Conservation (phyloP, 805 yeast genomes). For the Yueomyces sinensis region DNA sequence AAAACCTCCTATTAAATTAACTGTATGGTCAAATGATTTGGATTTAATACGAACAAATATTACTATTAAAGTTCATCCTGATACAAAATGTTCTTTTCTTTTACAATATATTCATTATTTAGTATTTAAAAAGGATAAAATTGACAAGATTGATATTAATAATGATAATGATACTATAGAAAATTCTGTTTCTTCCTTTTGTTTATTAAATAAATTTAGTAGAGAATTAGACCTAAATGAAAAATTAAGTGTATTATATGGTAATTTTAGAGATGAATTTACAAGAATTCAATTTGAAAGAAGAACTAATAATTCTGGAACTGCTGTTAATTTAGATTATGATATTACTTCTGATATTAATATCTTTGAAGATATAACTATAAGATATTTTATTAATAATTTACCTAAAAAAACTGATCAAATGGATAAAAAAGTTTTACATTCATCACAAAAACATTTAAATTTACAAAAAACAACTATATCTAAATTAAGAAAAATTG, state of each 20-base stretch:
- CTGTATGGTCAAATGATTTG: slow-evolving; percentile 12
- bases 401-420: slow-evolving; percentile 10
- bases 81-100: slow-evolving; percentile 12
- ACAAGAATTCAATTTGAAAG: slow-evolving; percentile 8
- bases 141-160: neutral
- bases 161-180: neutral
- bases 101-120: slow-evolving; percentile 16
- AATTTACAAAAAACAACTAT: slow-evolving; percentile 6
- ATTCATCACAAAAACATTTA: neutral
- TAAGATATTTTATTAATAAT: slow-evolving; percentile 13
- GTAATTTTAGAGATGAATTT: neutral
- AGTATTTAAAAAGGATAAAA: neutral
- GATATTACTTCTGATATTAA: slow-evolving; percentile 2
- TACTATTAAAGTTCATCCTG: slow-evolving; percentile 14
- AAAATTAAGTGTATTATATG: neutral
- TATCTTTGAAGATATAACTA: slow-evolving; percentile 7
- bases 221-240: slow-evolving; percentile 4
- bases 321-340: slow-evolving; percentile 6
- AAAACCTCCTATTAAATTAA: slow-evolving; percentile 9
- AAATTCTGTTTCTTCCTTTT: neutral
- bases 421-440: no score
- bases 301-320: slow-evolving; percentile 1
- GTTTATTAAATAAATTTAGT: slow-evolving; percentile 3
- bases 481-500: slow-evolving; percentile 8
- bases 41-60: slow-evolving; percentile 6